These are phyloP conservation scores for Malassezia yamatoensis DNA, from an alignment of 1,284 basidiomycete genomes.

Conservation along the genomic window DNA sequence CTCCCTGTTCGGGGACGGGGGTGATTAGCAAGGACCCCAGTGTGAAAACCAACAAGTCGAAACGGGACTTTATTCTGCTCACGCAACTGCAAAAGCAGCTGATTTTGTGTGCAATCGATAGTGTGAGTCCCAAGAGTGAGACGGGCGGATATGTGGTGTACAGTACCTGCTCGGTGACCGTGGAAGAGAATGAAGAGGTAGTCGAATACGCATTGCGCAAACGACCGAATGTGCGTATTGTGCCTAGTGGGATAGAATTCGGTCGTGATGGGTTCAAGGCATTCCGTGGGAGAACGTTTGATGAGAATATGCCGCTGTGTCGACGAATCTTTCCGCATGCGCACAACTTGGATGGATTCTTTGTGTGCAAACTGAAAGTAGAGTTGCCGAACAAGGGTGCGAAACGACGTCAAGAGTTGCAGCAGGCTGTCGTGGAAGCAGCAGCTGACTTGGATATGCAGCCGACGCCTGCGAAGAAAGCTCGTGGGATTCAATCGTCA, in stretches of 20 bases:
- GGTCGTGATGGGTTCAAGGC: constrained; percentile 81
- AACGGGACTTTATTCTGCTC: constrained; percentile 77
- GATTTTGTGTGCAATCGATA: constrained; percentile 95
- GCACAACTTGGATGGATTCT: constrained; percentile 86
- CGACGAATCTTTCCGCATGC: constrained; percentile 46
- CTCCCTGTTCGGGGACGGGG: constrained; percentile 94
- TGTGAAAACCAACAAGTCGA: constrained; percentile 96
- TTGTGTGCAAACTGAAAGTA: constrained; percentile 93
- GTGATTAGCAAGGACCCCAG: constrained; percentile 95
- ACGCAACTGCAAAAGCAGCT: constrained; percentile 97
- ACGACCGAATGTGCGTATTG: constrained; percentile 84
- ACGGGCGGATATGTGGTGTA: constrained; percentile 93
- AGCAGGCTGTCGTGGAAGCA: not conserved
- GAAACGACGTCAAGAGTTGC: constrained; percentile 6
- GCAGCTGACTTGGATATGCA: not conserved
- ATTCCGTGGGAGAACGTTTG: constrained; percentile 80
- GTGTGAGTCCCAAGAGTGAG: constrained; percentile 74
- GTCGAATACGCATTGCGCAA: constrained; percentile 97
- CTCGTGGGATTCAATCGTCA: not conserved
- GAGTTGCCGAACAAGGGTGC: constrained; percentile 24
- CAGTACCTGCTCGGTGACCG: constrained; percentile 94
- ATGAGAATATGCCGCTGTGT: constrained; percentile 57
- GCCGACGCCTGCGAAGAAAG: not conserved
- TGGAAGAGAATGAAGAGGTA: constrained; percentile 96
- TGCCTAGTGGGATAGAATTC: constrained; percentile 85